Evolutionary conservation across 805 yeast species (phyloP), one percentile per base, ranked within the genome.

Genomic region (Vanderwaltozyma polyspora): DNA sequence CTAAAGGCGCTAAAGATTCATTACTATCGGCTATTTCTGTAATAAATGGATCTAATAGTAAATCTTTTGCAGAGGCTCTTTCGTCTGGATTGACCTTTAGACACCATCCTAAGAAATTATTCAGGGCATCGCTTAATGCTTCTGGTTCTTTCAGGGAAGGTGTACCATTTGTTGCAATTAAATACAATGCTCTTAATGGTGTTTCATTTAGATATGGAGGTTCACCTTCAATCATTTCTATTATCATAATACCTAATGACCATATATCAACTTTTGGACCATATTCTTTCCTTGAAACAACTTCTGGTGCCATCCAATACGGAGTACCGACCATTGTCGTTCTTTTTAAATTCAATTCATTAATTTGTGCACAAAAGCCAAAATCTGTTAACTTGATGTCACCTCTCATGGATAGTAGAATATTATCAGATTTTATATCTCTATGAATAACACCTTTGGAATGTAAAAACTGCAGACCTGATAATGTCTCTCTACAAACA

Each of bases 251-350:
- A 45, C 99, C 98, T 42, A 91, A 63, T 6, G 95, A 85, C 99
- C 99, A 91, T 32, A 91, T 79, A 61, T 91, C 99, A 29, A 91
- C 95, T 55, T 91, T 87, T 31, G 94, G 91, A 24, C 94, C 98
- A 54, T 91, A 91, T 52, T 87, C 95, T 57, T 86, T 87, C 47
- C 93, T 75, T 14, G 87, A 76, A 19, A 91, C 95, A 35, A 91
- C 95, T 58, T 91, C 99, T 1, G 99, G 99, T 0, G 99, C 99
- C 99, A 91, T 91, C 99, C 99, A 91, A 57, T 91, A 91, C 11
- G 99, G 98, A 0, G 99, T 91, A 12, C 99, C 99, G 13, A 91
- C 98, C 94, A 91, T 85, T 4, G 99, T 91, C 3, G 95, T 86
- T 56, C 99, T 76, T 58, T 89, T 87, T 36, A 81, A 66, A 44